Evolutionary conservation across 345 rosid species (phyloP).

Genomic region (Conringia planisiliqua): DNA sequence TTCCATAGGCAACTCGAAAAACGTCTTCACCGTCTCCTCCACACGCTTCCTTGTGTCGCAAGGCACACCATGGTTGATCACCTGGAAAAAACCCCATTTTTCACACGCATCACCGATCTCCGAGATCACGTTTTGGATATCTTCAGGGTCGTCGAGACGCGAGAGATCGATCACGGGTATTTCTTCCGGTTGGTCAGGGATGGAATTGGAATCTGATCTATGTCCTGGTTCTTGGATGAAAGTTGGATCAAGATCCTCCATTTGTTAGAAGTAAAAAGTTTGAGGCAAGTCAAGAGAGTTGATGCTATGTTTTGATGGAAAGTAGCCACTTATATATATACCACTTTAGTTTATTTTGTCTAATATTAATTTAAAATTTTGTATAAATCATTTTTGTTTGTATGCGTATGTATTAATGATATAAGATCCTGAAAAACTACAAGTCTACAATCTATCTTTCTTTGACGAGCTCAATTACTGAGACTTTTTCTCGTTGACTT

Average conservation of each 20-base stretch:
- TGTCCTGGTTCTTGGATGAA: constrained; percentile 45
- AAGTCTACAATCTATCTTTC: neutral
- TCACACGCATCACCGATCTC: constrained; percentile 52
- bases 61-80: constrained; percentile 46
- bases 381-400: neutral
- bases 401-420: neutral
- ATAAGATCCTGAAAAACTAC: neutral
- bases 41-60: constrained; percentile 30
- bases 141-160: neutral
- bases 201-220: constrained; percentile 32
- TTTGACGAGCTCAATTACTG: neutral
- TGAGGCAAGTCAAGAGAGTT: neutral
- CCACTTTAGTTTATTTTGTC: neutral
- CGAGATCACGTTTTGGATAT: constrained; percentile 25
- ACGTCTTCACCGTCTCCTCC: constrained; percentile 33
- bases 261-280: constrained; percentile 25
- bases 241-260: constrained; percentile 43
- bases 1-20: constrained; percentile 47
- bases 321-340: neutral
- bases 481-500: neutral
- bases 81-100: constrained; percentile 64
- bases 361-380: neutral
- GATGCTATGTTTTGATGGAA: neutral
- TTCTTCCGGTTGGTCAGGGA: constrained; percentile 31
- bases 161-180: constrained; percentile 54